Evolutionary conservation across 2,329 filamentous ascomycete species (phyloP), one percentile per base, ranked within the genome.

Genomic region (Fusarium nisikadoi): DNA sequence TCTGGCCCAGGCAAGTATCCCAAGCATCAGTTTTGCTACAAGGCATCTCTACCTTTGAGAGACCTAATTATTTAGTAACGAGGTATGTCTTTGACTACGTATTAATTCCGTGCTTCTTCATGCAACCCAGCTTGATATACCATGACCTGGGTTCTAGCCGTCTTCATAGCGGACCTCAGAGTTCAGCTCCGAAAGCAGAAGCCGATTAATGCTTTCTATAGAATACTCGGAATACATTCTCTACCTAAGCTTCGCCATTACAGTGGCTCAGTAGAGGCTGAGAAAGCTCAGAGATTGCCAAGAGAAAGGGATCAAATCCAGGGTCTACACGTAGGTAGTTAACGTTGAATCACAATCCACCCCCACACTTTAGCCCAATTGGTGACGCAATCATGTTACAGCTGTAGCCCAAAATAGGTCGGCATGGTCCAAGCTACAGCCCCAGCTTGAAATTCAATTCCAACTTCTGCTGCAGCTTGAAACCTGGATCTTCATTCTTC

Each of bases 331-430:
- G 47, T 63, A 25, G 23, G 47, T 63, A 25, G 23, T 25, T 25
- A 25, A 46, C 55, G 47, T 63, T 47, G 45, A 65, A 57, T 50
- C 53, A 27, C 70, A 73, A 60, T 50, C 66, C 70, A 70, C 54
- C 70, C 65, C 70, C 70, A 73, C 70, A 73, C 54, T 55, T 43
- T 19, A 20, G 12, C 19, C 23, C 33, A 20, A 20, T 46, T 56
- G 39, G 68, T 72, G 70, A 72, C 70, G 70, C 70, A 73, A 71
- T 55, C 29, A 53, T 29, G 56, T 71, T 52, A 33, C 61, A 29
- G 39, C 60, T 25, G n/a, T 36, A 60, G 17, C 56, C 56, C 59
- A 72, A 72, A 70, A 63, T 68, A 68, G 58, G 39, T 36, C 39
- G 19, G 41, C 23, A 66, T 49, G 27, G 55, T 29, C 46, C 64